Evolutionary conservation across 2,329 filamentous ascomycete genomes (phyloP), one percentile per base, ranked within the genome.

Genomic region (Clarireedia homoeocarpa): DNA sequence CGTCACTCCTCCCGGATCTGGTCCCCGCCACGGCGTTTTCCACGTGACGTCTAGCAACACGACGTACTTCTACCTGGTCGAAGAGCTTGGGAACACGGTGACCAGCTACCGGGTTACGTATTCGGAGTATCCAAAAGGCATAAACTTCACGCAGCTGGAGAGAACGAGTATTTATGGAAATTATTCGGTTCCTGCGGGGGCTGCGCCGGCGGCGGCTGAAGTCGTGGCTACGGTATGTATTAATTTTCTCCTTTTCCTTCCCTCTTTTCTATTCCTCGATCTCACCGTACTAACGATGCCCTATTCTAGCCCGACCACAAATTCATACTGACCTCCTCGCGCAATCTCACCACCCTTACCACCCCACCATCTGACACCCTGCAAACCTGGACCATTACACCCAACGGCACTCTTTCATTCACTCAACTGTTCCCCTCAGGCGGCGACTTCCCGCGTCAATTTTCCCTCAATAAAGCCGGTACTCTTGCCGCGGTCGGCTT

Each of bases 241-340:
- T 5, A 61, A 85, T 40, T 82, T 82, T 46, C 81, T 17, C n/a
- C 39, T 10, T 9, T 20, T 42, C 17, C 15, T 42, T 17, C 9
- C 39, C 17, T 6, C 17, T 20, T 5, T 42, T 20, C 9, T 20
- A 1, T 39, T 42, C 10, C n/a, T n/a, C 40, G 17, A 23, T 20
- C 44, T 23, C 10, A 14, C 49, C 40, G 46, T 60, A 47, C 36
- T 50, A 58, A 57, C 58, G 30, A 34, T 34, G 12, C 2, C 57
- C 53, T 38, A 40, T 24, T 45, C 20, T 53, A 83, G 81, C 79
- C 81, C 49, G 79, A 83, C 64, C 73, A 77, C 58, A 79, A 77
- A 38, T 88, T 83, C 72, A 67, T 91, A 51, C 75, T 87, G 62
- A 77, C 86, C 44, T 86, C 84, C 2, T 87, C 86, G 60, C 84